Conservation (phyloP, 345 rosid species). For the Excoecaria cochinchinensis region DNA sequence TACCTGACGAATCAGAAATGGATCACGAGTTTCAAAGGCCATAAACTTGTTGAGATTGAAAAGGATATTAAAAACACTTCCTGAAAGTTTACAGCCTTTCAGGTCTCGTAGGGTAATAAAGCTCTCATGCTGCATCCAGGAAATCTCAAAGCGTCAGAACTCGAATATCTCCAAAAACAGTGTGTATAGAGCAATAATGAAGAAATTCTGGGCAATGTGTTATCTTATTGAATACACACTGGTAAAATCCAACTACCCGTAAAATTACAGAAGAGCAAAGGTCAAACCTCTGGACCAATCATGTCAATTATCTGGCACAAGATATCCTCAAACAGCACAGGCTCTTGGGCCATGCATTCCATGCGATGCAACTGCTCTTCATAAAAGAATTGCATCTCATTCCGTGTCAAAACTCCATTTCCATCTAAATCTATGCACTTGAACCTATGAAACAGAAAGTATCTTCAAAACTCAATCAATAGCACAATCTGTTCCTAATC, state of each 20-base stretch:
- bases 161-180: not conserved
- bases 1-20: slow-evolving; percentile 98
- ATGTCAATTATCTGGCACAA: slow-evolving; percentile 93
- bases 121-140: slow-evolving; percentile 62
- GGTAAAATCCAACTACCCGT: not conserved
- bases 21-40: slow-evolving; percentile 97
- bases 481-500: not conserved
- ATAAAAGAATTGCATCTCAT: slow-evolving; percentile 87
- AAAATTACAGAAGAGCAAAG: slow-evolving; percentile 12
- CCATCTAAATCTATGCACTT: slow-evolving; percentile 96
- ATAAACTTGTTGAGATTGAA: slow-evolving; percentile 94
- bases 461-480: slow-evolving; percentile 11
- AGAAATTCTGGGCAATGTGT: not conserved
- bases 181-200: not conserved
- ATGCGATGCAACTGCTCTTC: slow-evolving; percentile 97
- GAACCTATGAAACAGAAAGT: slow-evolving; percentile 56
- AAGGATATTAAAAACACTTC: slow-evolving; percentile 86
- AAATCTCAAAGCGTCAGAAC: slow-evolving; percentile 16
- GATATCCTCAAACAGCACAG: slow-evolving; percentile 92
- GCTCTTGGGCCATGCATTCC: slow-evolving; percentile 99
- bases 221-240: not conserved
- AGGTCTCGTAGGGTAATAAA: slow-evolving; percentile 64
- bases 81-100: slow-evolving; percentile 85
- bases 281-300: slow-evolving; percentile 81
- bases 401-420: slow-evolving; percentile 77